phyloP scores from a whole-genome alignment of 345 rosid species.

The Geranium brycei region DNA sequence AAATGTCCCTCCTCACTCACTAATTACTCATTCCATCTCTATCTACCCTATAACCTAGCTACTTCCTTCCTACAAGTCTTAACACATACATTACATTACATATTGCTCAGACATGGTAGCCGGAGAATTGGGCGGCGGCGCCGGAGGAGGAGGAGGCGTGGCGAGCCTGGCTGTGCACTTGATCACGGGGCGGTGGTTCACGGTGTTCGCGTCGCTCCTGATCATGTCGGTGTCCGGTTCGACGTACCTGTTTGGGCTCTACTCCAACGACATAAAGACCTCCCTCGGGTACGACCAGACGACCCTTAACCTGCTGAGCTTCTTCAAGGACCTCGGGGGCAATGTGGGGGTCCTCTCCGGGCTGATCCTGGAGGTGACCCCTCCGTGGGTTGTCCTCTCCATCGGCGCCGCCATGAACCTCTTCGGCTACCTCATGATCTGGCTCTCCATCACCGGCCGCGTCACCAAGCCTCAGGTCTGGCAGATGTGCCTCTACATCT shows the following conservation, averaged over 20 bases:
- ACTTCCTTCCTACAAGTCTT: too few species aligned
- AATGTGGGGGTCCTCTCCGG: constrained; percentile 7
- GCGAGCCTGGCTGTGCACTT: constrained; percentile 4
- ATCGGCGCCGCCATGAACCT: constrained; percentile 9
- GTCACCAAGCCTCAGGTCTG: constrained; percentile 2
- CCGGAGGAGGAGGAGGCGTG: neutral
- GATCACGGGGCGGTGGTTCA: constrained; percentile 8
- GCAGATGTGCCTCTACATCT: constrained; percentile 13
- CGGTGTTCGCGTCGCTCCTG: constrained; percentile 8
- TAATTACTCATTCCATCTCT: too few species aligned
- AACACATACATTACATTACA: too few species aligned
- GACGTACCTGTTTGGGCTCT: constrained; percentile 9
- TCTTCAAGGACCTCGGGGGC: constrained; percentile 12
- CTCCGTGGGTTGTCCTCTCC: constrained; percentile 8
- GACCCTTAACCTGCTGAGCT: constrained; percentile 7
- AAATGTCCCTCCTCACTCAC: too few species aligned
- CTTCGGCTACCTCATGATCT: constrained; percentile 12
- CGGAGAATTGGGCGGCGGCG: neutral
- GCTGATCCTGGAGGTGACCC: constrained; percentile 6
- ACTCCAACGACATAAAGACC: constrained; percentile 8
- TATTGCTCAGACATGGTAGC: too few species aligned
- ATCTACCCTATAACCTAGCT: too few species aligned
- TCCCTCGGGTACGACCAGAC: constrained; percentile 14
- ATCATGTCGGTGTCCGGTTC: constrained; percentile 9
- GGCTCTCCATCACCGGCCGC: constrained; percentile 11